These are phyloP conservation scores for Hypoxylon sp. DNA, from an alignment of 2,329 filamentous ascomycete genomes.

Conservation along the genomic window DNA sequence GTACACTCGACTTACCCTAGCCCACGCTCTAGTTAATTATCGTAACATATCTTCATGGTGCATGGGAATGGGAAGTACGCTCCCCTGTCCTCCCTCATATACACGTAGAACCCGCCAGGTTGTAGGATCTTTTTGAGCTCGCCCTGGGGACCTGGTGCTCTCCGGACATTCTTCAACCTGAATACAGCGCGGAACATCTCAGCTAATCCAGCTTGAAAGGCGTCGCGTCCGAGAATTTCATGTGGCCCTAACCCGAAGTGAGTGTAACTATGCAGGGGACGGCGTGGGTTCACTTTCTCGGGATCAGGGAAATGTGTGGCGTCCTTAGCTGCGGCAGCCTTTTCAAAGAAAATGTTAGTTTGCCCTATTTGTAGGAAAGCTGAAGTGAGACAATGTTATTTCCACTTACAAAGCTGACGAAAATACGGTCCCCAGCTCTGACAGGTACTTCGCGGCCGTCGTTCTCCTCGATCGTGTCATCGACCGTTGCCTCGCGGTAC, in stretches of 20 bases:
- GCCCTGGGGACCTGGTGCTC: conserved; percentile 75
- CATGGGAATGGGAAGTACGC: conserved; percentile 62
- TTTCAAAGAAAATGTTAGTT: conserved; percentile 3
- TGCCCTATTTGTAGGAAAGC: background rate
- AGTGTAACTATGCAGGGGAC: conserved; percentile 75
- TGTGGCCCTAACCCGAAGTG: conserved; percentile 75
- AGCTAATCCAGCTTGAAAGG: conserved; percentile 73
- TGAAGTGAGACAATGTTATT: background rate
- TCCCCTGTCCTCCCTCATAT: conserved; percentile 77
- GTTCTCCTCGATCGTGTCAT: conserved; percentile 65
- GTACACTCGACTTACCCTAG: background rate
- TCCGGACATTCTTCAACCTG: conserved; percentile 70
- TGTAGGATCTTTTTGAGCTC: conserved; percentile 75
- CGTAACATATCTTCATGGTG: conserved; percentile 58
- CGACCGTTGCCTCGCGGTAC: conserved; percentile 68
- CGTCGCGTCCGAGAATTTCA: conserved; percentile 72
- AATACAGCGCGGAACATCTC: conserved; percentile 79
- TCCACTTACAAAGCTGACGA: conserved; percentile 71
- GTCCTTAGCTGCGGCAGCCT: conserved; percentile 68
- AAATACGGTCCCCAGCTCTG: conserved; percentile 71
- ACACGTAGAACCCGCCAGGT: conserved; percentile 70
- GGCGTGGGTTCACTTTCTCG: conserved; percentile 71
- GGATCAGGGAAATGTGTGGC: conserved; percentile 73
- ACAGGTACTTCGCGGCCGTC: conserved; percentile 68
- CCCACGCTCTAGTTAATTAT: conserved; percentile 40